Conservation (phyloP, 345 rosid species). For the Aquilaria malaccensis region DNA sequence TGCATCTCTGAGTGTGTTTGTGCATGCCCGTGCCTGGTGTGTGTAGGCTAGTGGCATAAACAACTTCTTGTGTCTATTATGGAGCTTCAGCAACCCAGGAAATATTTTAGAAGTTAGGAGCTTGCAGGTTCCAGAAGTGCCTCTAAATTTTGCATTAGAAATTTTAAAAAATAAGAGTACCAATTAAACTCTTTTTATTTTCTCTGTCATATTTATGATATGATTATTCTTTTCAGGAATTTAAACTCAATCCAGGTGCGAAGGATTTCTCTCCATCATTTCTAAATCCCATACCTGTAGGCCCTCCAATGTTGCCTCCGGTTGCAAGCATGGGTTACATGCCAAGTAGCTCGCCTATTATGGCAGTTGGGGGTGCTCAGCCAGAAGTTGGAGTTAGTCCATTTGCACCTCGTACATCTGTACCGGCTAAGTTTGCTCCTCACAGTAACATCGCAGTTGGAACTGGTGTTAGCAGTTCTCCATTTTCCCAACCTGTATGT, state of each 20-base stretch:
- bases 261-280: slow-evolving; percentile 69
- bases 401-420: slow-evolving; percentile 41
- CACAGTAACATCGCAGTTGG: slow-evolving; percentile 41
- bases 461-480: slow-evolving; percentile 34
- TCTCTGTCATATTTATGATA: neutral
- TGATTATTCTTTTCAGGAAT: slow-evolving; percentile 39
- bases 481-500: slow-evolving; percentile 60
- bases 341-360: slow-evolving; percentile 39
- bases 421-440: slow-evolving; percentile 49
- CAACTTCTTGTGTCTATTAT: too few species aligned
- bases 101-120: too few species aligned
- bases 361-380: slow-evolving; percentile 46
- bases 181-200: too few species aligned
- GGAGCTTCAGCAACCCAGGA: too few species aligned
- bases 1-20: too few species aligned
- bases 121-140: too few species aligned
- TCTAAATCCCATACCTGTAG: slow-evolving; percentile 35
- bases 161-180: too few species aligned
- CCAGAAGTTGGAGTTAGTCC: slow-evolving; percentile 45
- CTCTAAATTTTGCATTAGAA: too few species aligned
- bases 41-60: too few species aligned
- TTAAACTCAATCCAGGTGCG: slow-evolving; percentile 86
- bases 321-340: slow-evolving; percentile 40
- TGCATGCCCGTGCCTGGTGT: too few species aligned
- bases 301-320: slow-evolving; percentile 37